Percentiles rank a stretch among this genome's conserved stretches.
Conservation (phyloP, 2,329 filamentous ascomycete species). For the Basipetospora chlamydospora region DNA sequence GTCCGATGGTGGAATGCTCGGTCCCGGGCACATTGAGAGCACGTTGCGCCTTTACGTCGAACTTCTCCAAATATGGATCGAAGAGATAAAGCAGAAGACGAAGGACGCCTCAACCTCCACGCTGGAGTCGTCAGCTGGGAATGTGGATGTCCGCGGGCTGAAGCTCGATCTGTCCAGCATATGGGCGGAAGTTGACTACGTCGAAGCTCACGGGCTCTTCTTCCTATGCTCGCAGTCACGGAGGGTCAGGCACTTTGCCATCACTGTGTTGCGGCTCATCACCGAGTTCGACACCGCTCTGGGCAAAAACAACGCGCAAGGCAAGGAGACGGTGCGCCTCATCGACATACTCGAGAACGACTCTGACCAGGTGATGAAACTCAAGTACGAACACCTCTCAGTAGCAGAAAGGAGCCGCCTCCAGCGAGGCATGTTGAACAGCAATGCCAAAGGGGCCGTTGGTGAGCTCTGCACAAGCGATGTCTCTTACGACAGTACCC, state of each 20-base stretch:
- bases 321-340: conserved; percentile 55
- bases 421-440: conserved; percentile 77
- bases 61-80: conserved; percentile 90
- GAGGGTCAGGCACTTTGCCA: conserved; percentile 75
- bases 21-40: conserved; percentile 84
- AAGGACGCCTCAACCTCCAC: conserved; percentile 55
- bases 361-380: conserved; percentile 74
- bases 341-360: conserved; percentile 89
- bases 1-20: conserved; percentile 94
- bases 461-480: conserved; percentile 94
- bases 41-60: conserved; percentile 89
- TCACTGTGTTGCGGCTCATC: conserved; percentile 82
- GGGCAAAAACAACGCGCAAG: conserved; percentile 45
- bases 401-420: conserved; percentile 85
- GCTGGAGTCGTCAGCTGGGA: conserved; percentile 38
- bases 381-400: conserved; percentile 82
- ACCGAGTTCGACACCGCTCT: conserved; percentile 87
- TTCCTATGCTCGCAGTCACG: conserved; percentile 94
- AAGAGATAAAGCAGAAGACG: conserved; percentile 80
- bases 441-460: conserved; percentile 69
- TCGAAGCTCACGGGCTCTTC: conserved; percentile 92
- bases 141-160: conserved; percentile 53
- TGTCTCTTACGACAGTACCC: conserved; percentile 79
- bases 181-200: conserved; percentile 87
- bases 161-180: conserved; percentile 77